phyloP scores from a whole-genome alignment of 208 protist genomes.

The Novymonas esmeraldas region DNA sequence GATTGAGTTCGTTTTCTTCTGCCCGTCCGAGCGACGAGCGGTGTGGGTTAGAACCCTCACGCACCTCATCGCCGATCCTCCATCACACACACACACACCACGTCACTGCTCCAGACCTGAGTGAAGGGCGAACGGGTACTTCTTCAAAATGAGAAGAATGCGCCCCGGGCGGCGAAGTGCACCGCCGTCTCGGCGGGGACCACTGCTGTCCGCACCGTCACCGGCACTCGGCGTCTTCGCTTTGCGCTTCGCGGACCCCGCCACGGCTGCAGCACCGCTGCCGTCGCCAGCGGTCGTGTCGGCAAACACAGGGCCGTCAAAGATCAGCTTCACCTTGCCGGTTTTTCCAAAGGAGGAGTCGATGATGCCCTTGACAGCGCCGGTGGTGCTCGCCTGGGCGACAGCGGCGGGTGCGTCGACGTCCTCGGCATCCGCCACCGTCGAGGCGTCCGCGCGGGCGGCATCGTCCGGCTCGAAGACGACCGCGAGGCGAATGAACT shows the following conservation, averaged over 20 bases:
- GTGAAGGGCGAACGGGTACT: constrained; percentile 64
- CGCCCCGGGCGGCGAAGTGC: constrained; percentile 26
- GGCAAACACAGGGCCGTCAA: constrained; percentile 54
- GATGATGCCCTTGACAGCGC: constrained; percentile 43
- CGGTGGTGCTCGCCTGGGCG: background rate
- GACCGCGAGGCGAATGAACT: constrained; percentile 72
- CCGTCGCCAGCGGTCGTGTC: background rate
- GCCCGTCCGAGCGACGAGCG: too few species aligned
- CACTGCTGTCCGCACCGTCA: background rate
- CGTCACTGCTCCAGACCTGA: constrained; percentile 54
- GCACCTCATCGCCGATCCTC: background rate
- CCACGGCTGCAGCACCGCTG: background rate
- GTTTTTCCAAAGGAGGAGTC: constrained; percentile 85
- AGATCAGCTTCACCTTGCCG: constrained; percentile 77
- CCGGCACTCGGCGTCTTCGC: constrained; percentile 24
- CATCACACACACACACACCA: background rate
- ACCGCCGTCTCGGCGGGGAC: too few species aligned
- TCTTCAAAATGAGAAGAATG: constrained; percentile 62
- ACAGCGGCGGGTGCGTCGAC: background rate
- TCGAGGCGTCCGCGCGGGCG: background rate
- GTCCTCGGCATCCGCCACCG: constrained; percentile 5
- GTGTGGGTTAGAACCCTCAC: background rate
- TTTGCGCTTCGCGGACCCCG: background rate
- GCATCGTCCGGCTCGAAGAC: constrained; percentile 28
- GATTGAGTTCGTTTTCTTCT: too few species aligned